These are phyloP conservation scores for Leccinellum luteum DNA, from an alignment of 768 basidiomycete genomes.

Conservation along the genomic window DNA sequence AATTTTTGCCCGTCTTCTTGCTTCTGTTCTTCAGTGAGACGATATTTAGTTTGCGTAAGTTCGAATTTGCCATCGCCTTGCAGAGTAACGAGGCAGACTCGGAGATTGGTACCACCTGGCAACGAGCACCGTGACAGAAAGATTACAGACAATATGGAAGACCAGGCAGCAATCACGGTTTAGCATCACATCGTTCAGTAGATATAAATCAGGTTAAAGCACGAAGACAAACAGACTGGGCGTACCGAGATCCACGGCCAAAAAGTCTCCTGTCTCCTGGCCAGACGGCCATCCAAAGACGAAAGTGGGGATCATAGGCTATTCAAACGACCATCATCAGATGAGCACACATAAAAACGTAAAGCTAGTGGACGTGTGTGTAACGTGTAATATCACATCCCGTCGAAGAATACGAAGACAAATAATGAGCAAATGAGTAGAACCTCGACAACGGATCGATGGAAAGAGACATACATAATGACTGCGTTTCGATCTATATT, in stretches of 20 bases:
- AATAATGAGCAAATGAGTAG: background rate
- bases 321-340: slow-evolving; percentile 11
- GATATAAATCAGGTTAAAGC: background rate
- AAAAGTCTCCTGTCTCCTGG: slow-evolving; percentile 82
- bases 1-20: slow-evolving; percentile 94
- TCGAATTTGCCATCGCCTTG: slow-evolving; percentile 95
- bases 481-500: slow-evolving; percentile 2
- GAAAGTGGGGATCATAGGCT: slow-evolving; percentile 97
- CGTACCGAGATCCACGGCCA: slow-evolving; percentile 87
- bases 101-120: slow-evolving; percentile 92
- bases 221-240: slow-evolving; percentile 6
- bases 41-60: slow-evolving; percentile 96
- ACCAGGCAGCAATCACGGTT: background rate
- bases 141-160: background rate
- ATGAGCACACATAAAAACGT: slow-evolving; percentile 2
- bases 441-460: background rate
- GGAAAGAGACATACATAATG: background rate
- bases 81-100: slow-evolving; percentile 93
- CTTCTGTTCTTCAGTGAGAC: slow-evolving; percentile 96
- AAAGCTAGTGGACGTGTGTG: background rate
- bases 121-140: background rate
- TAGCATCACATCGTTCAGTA: background rate
- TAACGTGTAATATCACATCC: background rate
- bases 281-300: slow-evolving; percentile 96
- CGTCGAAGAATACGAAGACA: background rate